These are phyloP conservation scores for Pelargonium citronellum DNA, from an alignment of 441 rosid species.

Conservation along the genomic window DNA sequence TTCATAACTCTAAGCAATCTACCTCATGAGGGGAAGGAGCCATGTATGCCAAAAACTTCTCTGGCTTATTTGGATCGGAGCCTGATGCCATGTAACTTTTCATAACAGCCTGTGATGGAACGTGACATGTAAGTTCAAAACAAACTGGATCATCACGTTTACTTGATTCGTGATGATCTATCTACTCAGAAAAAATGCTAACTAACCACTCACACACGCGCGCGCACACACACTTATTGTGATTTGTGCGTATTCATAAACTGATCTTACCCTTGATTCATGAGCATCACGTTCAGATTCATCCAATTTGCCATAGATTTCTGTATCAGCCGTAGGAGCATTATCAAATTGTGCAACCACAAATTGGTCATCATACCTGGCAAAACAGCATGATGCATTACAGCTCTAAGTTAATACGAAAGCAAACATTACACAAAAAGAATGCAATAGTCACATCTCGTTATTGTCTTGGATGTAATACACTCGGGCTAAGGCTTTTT, in stretches of 20 bases:
- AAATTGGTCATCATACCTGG: conserved; percentile 78
- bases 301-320: conserved; percentile 60
- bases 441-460: no score
- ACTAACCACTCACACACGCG: no score
- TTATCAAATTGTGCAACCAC: conserved; percentile 66
- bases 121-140: conserved; percentile 13
- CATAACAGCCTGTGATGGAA: conserved; percentile 65
- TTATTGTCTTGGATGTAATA: no score
- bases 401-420: no score
- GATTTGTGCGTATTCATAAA: not conserved
- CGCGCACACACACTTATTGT: no score
- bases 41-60: conserved; percentile 89
- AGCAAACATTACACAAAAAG: no score
- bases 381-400: no score
- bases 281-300: conserved; percentile 59
- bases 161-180: not conserved
- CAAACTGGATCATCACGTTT: conserved; percentile 8
- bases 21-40: conserved; percentile 84
- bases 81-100: conserved; percentile 75
- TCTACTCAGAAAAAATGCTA: not conserved
- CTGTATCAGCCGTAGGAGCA: conserved; percentile 89
- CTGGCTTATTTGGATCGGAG: conserved; percentile 62
- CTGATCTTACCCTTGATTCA: conserved; percentile 66
- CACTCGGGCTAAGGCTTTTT: no score
- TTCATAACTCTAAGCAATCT: conserved; percentile 15